Evolutionary conservation across 2,329 filamentous ascomycete species (phyloP), one percentile per base, ranked within the genome.

Genomic region (Macrophomina pseudophaseolina): DNA sequence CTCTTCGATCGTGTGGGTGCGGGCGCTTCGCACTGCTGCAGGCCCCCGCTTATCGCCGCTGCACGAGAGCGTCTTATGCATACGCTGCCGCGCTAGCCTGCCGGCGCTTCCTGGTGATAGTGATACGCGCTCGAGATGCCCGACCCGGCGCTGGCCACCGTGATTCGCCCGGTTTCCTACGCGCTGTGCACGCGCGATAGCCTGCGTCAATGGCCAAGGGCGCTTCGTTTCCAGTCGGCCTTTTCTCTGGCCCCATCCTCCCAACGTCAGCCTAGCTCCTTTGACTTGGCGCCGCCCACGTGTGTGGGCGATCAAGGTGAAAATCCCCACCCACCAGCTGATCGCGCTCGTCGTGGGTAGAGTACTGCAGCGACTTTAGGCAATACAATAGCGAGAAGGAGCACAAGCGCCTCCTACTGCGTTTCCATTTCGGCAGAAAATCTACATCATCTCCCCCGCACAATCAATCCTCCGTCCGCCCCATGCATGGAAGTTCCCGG

Each of bases 41-140:
- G 56, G 40, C 56, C 56, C 56, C 56, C 56, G 58, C 58, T 62
- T 62, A 62, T 62, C 58, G 58, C 58, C 56, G 58, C 58, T 62
- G 42, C 58, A 62, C 58, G 46, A 62, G 42, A 49, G 44, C 9
- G 18, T 38, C 58, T 49, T 38, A 30, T 48, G 44, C 58, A 62
- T 35, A 18, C 44, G 32, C 44, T 28, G 44, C 44, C 42, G 42
- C 44, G 32, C 58, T 62, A 62, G 58, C 56, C 56, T 23, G 28
- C 40, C 56, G 18, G 40, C 56, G 56, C 40, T 62, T 49, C 58
- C 58, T 62, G 44, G 58, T 62, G 58, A 62, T 62, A 44, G 49
- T 62, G 58, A 62, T 62, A 62, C 58, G 58, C 58, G 58, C 58
- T 38, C 9, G 11, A 12, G 23, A 16, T 62, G 58, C 58, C 58